Evolutionary conservation across 2,329 filamentous ascomycete species (phyloP), one percentile per base, ranked within the genome.

Genomic region (Grosmannia clavigera): DNA sequence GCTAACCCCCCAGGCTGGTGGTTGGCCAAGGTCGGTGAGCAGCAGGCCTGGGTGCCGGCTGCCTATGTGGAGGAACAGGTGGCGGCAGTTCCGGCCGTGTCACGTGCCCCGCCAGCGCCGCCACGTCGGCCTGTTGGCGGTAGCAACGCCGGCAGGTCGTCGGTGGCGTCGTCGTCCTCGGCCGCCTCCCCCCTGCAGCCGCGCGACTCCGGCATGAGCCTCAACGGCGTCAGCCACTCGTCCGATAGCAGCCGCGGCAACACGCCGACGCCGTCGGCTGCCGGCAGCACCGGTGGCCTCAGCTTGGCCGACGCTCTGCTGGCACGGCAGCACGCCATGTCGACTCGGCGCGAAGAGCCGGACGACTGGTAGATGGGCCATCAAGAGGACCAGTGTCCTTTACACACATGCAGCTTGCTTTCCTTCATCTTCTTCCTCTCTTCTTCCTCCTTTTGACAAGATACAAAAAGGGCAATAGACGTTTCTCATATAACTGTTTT

Each of bases 31-130:
- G 88, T 86, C 63, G 74, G 65, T 6, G 66, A 67, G 5, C 82
- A 83, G n/a, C 90, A 94, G 73, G 94, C 91, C 58, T 99, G 94
- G 94, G 84, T 94, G 3, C 94, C 94, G 0, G 88, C 92, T 25
- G 90, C 92, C 25, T 99, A 99, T 68, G 86, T 99, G 10, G 88
- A 97, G 73, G 92, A 96, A 22, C 22, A 22, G 73, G 81, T 88
- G 70, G 76, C 79, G 10, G 78, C 83, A 22, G 78, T 80, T 50
- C 78, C 83, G 5, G 80, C 83, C 3, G 81, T 81, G 14, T 80
- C 85, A 11, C 81, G 83, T 29, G 80, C 85, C 7, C 85, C 88
- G 16, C 85, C 86, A 11, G 83, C 87, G 1, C 83, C 86, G 1
- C 80, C 85, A 3, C 96, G 95, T 75, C 81, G 92, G 27, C 92